Conservation (phyloP, 352 stramenopile species). For the Globisporangium spinosum region DNA sequence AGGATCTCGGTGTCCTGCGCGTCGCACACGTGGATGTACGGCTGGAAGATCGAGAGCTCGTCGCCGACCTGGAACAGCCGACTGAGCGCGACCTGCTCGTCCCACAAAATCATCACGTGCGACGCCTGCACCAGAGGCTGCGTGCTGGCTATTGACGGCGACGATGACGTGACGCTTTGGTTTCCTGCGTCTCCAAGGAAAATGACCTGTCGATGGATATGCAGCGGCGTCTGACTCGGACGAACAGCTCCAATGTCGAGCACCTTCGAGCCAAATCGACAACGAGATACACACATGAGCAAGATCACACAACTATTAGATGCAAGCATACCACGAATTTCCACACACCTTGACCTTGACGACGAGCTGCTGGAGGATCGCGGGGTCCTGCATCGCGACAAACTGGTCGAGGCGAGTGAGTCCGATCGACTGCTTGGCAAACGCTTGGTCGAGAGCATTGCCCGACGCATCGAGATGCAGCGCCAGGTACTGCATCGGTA, state of each 20-base stretch:
- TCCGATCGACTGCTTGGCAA: constrained; percentile 11
- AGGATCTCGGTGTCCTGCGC: constrained; percentile 43
- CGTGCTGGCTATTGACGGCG: constrained; percentile 1
- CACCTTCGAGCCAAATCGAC: constrained; percentile 20
- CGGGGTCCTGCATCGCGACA: constrained; percentile 17
- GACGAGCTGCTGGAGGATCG: constrained; percentile 30
- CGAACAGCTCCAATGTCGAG: constrained; percentile 69
- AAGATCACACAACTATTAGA: not conserved
- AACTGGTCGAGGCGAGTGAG: constrained; percentile 15
- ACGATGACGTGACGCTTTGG: not conserved
- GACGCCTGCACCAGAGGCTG: constrained; percentile 26
- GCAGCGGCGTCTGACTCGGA: constrained; percentile 47
- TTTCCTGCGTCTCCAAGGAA: constrained; percentile 37
- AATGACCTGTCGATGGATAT: constrained; percentile 63
- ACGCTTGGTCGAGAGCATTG: constrained; percentile 10
- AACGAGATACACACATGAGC: not conserved
- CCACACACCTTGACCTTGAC: constrained; percentile 19
- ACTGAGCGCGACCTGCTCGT: constrained; percentile 66
- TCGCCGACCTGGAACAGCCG: constrained; percentile 54
- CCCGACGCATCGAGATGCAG: constrained; percentile 22
- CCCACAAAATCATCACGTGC: constrained; percentile 62
- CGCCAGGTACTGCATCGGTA: constrained; percentile 39
- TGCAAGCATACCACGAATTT: not conserved
- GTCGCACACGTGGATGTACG: constrained; percentile 53
- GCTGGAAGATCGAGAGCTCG: constrained; percentile 53